Evolutionary conservation across 176 grass and related monocot genomes (phyloP), one percentile per base, ranked within the genome.

Genomic region (Juncus inflexus): DNA sequence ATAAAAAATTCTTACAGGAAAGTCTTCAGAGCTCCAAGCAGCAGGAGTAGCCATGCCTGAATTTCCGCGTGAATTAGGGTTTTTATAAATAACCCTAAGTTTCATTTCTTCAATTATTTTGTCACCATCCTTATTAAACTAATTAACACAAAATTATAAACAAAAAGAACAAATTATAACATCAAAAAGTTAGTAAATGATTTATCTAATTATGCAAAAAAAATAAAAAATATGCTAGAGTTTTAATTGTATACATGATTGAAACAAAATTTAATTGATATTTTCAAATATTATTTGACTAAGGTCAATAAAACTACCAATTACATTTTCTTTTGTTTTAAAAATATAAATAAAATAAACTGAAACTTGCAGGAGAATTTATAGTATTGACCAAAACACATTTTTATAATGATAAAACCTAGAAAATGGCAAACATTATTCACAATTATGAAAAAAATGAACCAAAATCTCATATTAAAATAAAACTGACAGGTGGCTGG

Each of bases 71-170:
- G 74, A 58, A 69, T 57, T 77, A 3, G 71, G 64, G 63, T 74
- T 41, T 66, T 75, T 89, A 50, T 97, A 97, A 70, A 91, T 67
- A 72, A 97, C 92, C 58, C 53, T 89, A 54, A 97, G 88, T 75
- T 97, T 97, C 82, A 97, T 80, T 69, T 97, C 92, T 55, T 97
- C 87, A 4, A 97, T 89, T 74, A 86, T 67, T 70, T 86, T 97
- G 69, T 91, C 82, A 6, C 57, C 72, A 9, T 89, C 92, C 79
- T 97, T 97, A 77, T 85, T 91, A 62, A 97, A 97, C 92, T 97
- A 62, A 28, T 28, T 28, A 28, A 28, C 19, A 28, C 19, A 28
- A 28, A 28, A 28, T 28, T 28, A 28, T 28, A 28, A 28, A 28
- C 52, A 63, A 60, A 7, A n/a, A 70, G 52, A 43, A 88, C n/a